Evolutionary conservation across 768 basidiomycete species (phyloP).

Genomic region (Leccinum aurantiacum): DNA sequence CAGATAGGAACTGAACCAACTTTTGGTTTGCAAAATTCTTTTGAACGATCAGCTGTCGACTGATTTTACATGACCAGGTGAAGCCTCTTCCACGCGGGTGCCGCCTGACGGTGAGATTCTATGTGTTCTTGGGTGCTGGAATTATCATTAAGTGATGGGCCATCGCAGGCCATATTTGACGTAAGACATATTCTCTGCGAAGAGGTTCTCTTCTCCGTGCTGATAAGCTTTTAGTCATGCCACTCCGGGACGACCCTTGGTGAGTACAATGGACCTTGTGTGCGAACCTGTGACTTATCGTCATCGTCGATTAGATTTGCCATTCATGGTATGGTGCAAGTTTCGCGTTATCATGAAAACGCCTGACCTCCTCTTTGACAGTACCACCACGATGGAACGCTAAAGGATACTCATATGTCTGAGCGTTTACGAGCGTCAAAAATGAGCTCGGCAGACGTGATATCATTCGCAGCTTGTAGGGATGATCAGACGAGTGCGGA

Average conservation of each 20-base stretch:
- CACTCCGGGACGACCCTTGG: constrained; percentile 52
- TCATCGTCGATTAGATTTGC: constrained; percentile 19
- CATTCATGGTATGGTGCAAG: constrained; percentile 26
- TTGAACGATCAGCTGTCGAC: background rate
- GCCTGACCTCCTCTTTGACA: constrained; percentile 20
- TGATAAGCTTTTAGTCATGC: constrained; percentile 36
- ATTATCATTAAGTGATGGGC: background rate
- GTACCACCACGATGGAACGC: constrained; percentile 61
- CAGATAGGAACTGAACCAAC: constrained; percentile 40
- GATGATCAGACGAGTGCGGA: constrained; percentile 76
- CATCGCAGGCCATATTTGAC: constrained; percentile 44
- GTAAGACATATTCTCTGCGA: constrained; percentile 33
- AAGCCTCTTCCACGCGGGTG: constrained; percentile 63
- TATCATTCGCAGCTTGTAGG: constrained; percentile 70
- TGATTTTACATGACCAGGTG: constrained; percentile 32
- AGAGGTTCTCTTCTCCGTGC: background rate
- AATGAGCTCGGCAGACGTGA: constrained; percentile 74
- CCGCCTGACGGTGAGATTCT: constrained; percentile 50
- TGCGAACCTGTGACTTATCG: background rate
- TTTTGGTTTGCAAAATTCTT: constrained; percentile 35
- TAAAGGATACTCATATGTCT: constrained; percentile 46
- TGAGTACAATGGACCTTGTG: constrained; percentile 7
- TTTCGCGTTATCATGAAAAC: background rate
- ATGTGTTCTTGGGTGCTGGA: background rate
- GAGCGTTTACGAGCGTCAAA: constrained; percentile 39